Base-by-base conservation (phyloP, 352 stramenopile genomes). In the Globisporangium mamillatum region DNA sequence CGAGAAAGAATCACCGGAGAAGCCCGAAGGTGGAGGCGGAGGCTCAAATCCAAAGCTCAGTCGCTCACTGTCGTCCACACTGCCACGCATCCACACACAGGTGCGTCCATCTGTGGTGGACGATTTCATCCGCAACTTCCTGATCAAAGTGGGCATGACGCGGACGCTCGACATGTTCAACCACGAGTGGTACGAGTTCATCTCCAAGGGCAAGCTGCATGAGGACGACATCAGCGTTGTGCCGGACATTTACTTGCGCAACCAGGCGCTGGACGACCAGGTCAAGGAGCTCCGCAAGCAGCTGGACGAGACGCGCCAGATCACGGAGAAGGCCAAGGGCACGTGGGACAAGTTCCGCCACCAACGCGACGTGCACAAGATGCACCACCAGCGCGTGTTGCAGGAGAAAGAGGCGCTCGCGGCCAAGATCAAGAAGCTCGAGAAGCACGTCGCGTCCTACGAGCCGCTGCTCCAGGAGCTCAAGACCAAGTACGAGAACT, bases 321-420 rank as follows among this genome's bases (percentile, higher is more conserved):
- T 98, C 67, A 95, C 95, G 0, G 84, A 90, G 57, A 94, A 93
- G 58, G 95, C 93, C 1, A 92, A 94, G 58, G 87, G 85, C 64
- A 98, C 95, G 46, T 98, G 94, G 93, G 95, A 98, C 80, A 98
- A 98, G 72, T 98, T 98, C 72, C 89, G 93, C 22, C 94, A 97
- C 50, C 92, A 98, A 71, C 88, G 94, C 1, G 94, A 98, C 74
- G 95, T 97, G 58, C 94, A 98, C 79, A 95, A 97, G 70, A 98
- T 98, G 90, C 91, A 98, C 71, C 95, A 98, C 82, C 90, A 98
- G 76, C 88, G 93, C 50, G 95, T 98, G 46, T 76, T 98, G 25
- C 93, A 98, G 76, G 95, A 98, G 70, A 98, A 98, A 72, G 89
- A 97, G 22, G 91, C 91, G n/a, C 75, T 98, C 25, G 86, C 90